Base-by-base conservation (phyloP, 2,329 filamentous ascomycete genomes). In the Hypoxylon sp. region DNA sequence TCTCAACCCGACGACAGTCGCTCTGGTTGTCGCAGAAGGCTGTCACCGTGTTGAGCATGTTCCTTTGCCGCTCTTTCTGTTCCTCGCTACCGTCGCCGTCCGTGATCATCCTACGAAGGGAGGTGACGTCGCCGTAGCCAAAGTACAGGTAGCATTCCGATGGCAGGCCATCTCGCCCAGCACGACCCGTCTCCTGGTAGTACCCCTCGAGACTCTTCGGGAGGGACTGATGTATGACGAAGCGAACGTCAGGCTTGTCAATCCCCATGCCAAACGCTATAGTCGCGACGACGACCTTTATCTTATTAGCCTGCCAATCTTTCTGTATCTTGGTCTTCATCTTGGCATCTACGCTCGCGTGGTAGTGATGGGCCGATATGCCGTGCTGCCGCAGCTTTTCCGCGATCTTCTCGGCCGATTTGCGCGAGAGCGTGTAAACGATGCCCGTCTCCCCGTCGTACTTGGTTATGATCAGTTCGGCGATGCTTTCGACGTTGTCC, bases 231-330 rank as follows among this genome's bases (percentile, higher is more conserved):
- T 99, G 96, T 35, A 99, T 91, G 27, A 99, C 95, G 72, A 96
- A 99, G 23, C 95, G 90, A 43, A 99, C 95, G 72, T 99, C 90
- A 0, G 93, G 86, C 74, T 99, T 99, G 78, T 99, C 95, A 64
- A 99, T 99, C n/a, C 95, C 95, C 95, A 99, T 99, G 5, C 95
- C 95, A 72, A 99, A 99, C 20, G 95, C 95, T 73, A 99, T 98
- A 0, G 95, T 99, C 17, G 95, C 96, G 46, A 99, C 95, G 38
- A 99, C 96, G 27, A 99, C 90, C 66, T 97, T 90, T 68, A 88
- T 84, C 48, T 80, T 77, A 4, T 92, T 92, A 38, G 77, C 78
- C 73, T 99, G 95, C 95, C 95, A 99, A 24, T 86, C 75, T 58
- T 83, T 83, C 73, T 98, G 94, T 3, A 95, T 83, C 5, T 81